Conservation (phyloP, 2,329 filamentous ascomycete species). For the Colletotrichum liaoningense region DNA sequence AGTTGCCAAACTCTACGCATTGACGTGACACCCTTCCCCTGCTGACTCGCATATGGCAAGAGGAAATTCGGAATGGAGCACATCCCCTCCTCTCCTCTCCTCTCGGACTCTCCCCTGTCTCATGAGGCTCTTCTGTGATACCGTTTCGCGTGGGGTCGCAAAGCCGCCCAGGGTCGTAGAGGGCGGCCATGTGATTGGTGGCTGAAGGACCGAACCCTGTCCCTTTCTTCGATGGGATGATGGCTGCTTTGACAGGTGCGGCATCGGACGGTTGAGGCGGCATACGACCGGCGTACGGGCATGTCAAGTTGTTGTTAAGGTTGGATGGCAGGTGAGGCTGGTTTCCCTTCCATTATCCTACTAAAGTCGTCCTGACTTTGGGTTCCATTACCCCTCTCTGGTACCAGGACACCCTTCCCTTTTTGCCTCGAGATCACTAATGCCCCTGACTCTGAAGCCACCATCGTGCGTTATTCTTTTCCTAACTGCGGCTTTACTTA, state of each 20-base stretch:
- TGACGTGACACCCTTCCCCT: not conserved
- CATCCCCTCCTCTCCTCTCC: not conserved
- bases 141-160: constrained; percentile 23
- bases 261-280: constrained; percentile 5
- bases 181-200: constrained; percentile 12
- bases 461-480: not conserved
- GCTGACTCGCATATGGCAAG: constrained; percentile 13
- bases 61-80: not conserved
- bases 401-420: not conserved
- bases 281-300: not conserved
- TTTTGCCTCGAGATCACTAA: not conserved
- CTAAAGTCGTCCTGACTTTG: not conserved
- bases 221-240: constrained; percentile 23
- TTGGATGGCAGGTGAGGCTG: constrained; percentile 27
- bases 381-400: not conserved
- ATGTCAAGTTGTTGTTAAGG: constrained; percentile 9
- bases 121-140: constrained; percentile 15
- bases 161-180: not conserved
- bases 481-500: not conserved
- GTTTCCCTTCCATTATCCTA: not conserved
- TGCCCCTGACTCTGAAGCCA: not conserved
- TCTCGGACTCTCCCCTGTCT: too few species aligned
- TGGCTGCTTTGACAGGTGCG: constrained; percentile 15
- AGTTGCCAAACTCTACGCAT: constrained; percentile 3
- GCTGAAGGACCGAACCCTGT: constrained; percentile 12